Evolutionary conservation across 2,329 filamentous ascomycete species (phyloP), one percentile per base, ranked within the genome.

Genomic region (Aspergillus glaucus): DNA sequence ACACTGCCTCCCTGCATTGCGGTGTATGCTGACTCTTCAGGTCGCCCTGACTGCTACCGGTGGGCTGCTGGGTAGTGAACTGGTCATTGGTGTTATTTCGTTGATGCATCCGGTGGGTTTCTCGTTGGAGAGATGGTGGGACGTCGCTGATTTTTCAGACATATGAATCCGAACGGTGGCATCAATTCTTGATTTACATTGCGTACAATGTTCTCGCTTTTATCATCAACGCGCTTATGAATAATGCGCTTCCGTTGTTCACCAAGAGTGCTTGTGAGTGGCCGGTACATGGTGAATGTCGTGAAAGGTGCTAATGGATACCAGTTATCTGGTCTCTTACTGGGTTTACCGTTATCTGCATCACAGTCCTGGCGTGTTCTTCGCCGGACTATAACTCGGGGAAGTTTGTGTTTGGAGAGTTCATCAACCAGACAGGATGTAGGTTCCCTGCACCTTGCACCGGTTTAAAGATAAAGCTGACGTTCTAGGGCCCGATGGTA

Each of bases 121-220:
- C 4, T 4, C 32, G 15, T 17, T 19, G 8, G 6, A 1, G 14
- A 10, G 10, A 19, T 8, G 14, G 4, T 10, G 8, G 19, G 19
- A 40, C 37, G 10, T 12, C 10, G 19, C 37, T 40, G 28, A n/a
- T 2, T n/a, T 14, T 12, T 8, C 9, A 60, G 65, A 40, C 41
- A 44, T 88, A 84, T 60, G 70, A 74, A 19, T 51, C 78, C 2
- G 66, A 84, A 59, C 60, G 79, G 3, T 88, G 85, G 82, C 85
- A 89, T 57, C 82, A 87, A 55, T 88, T 88, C 64, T 70, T 88
- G 24, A 83, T 88, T 43, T 88, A 88, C 64, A 75, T 86, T 41
- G 83, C 66, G 6, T 84, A 82, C 61, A 84, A 80, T 5, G 50
- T 82, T 19, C 66, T 79, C 14, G 81, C 81, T 3, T 80, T 87